Evolutionary conservation across 208 protist genomes (phyloP).

Genomic region (Tetramitus jugosus): DNA sequence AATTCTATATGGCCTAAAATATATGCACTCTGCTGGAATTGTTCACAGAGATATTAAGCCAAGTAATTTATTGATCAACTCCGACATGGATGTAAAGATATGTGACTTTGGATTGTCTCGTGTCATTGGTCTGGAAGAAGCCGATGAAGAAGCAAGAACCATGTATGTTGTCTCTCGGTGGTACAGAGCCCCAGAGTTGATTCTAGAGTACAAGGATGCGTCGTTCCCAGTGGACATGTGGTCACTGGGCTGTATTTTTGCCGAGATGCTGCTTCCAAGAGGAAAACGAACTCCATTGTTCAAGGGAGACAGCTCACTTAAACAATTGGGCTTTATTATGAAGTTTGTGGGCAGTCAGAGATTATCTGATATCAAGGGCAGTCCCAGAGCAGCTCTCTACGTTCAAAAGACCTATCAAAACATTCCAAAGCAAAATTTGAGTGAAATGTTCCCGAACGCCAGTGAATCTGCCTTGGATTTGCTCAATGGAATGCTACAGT

Average conservation of each 20-base stretch:
- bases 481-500: background rate
- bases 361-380: background rate
- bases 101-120: constrained; percentile 22
- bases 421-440: no score
- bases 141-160: background rate
- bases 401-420: background rate
- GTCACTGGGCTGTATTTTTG: constrained; percentile 82
- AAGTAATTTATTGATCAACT: background rate
- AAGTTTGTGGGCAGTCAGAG: constrained; percentile 47
- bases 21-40: constrained; percentile 52
- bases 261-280: background rate
- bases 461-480: constrained; percentile 7
- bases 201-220: no score
- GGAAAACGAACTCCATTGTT: constrained; percentile 48
- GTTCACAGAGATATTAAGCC: constrained; percentile 37
- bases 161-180: background rate
- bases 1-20: constrained; percentile 54
- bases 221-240: constrained; percentile 79
- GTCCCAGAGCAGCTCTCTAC: background rate
- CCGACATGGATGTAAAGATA: background rate
- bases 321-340: constrained; percentile 68
- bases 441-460: no score
- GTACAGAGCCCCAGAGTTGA: background rate
- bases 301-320: constrained; percentile 66
- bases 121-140: background rate